phyloP scores from a whole-genome alignment of 257 asterid species.

The Solanum virginianum region DNA sequence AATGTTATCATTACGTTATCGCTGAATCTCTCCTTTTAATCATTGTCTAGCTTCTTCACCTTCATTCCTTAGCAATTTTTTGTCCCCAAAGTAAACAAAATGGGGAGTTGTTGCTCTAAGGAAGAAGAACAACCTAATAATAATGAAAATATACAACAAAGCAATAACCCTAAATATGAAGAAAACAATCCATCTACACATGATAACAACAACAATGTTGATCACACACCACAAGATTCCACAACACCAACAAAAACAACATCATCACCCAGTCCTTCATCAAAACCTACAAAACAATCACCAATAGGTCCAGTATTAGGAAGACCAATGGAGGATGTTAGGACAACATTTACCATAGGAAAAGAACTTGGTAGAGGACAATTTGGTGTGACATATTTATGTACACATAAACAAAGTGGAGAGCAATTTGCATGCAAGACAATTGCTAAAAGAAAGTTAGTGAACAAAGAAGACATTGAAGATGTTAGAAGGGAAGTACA shows the following conservation, averaged over 20 bases:
- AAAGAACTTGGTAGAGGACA: slow-evolving; percentile 87
- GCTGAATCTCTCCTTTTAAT: background rate
- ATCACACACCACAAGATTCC: background rate
- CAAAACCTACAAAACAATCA: slow-evolving; percentile 19
- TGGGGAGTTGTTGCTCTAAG: background rate
- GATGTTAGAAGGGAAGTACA: slow-evolving; percentile 86
- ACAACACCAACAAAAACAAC: background rate
- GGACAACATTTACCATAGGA: slow-evolving; percentile 44
- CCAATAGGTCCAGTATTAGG: slow-evolving; percentile 58
- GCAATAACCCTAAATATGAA: background rate
- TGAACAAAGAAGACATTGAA: slow-evolving; percentile 67
- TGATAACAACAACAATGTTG: background rate
- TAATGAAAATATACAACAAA: background rate
- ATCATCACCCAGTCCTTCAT: slow-evolving; percentile 17
- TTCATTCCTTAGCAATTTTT: background rate
- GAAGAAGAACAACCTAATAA: background rate
- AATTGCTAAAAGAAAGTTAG: slow-evolving; percentile 70
- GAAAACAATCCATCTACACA: background rate
- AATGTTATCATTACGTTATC: background rate
- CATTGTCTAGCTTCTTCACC: background rate
- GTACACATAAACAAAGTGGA: slow-evolving; percentile 59
- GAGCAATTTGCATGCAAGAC: slow-evolving; percentile 77
- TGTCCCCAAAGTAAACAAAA: background rate
- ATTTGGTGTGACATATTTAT: slow-evolving; percentile 69
- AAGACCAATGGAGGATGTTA: slow-evolving; percentile 76